phyloP scores from a whole-genome alignment of 306 rosid species.

The Inga laurina region DNA sequence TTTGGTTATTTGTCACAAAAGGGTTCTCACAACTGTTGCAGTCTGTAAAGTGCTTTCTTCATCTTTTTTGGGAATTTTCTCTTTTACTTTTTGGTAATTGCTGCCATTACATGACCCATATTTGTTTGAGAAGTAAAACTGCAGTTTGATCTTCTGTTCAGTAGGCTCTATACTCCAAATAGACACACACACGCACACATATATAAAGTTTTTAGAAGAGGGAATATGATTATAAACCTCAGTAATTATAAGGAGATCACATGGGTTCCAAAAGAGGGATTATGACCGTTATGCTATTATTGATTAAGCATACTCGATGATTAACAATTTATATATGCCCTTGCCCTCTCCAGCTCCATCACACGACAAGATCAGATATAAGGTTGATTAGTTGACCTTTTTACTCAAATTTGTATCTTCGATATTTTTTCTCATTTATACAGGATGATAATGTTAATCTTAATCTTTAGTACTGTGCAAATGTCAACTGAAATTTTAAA shows the following conservation, averaged over 20 bases:
- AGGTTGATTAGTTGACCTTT: not conserved
- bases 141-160: not conserved
- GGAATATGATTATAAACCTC: not conserved
- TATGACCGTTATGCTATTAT: not conserved
- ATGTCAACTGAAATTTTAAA: constrained; percentile 6
- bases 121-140: not conserved
- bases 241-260: not conserved
- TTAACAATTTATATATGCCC: not conserved
- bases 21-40: constrained; percentile 10
- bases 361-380: not conserved
- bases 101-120: not conserved
- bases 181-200: too few relatives aligned
- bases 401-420: not conserved
- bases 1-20: constrained; percentile 1
- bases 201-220: not conserved
- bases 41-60: not conserved
- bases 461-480: not conserved
- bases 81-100: not conserved
- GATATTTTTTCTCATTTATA: not conserved
- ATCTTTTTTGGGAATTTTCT: not conserved
- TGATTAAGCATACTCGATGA: not conserved
- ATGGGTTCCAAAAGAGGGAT: not conserved
- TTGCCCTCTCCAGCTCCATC: not conserved
- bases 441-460: not conserved
- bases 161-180: not conserved